Conservation (phyloP, 2,329 filamentous ascomycete species). For the Blumeria hordei region DNA sequence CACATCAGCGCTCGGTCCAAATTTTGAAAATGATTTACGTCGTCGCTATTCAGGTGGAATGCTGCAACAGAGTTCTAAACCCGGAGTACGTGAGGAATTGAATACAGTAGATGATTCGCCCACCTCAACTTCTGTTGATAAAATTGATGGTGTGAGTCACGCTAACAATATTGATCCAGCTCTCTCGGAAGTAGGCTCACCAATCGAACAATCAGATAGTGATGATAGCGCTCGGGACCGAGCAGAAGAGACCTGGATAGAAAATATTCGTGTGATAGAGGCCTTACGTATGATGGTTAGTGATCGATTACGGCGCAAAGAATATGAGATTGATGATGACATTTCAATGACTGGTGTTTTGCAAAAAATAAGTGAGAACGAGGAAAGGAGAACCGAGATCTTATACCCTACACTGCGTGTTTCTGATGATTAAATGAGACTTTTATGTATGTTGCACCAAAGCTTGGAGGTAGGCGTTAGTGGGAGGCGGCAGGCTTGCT, state of each 20-base stretch:
- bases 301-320: slow-evolving; percentile 28
- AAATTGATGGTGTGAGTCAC: slow-evolving; percentile 19
- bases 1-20: slow-evolving; percentile 44
- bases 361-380: background rate
- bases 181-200: slow-evolving; percentile 23
- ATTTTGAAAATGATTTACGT: slow-evolving; percentile 36
- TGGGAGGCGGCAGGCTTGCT: too few relatives aligned
- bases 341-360: slow-evolving; percentile 6
- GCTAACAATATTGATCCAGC: slow-evolving; percentile 15
- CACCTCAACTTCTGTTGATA: slow-evolving; percentile 12
- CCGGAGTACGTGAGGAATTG: slow-evolving; percentile 18
- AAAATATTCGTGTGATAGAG: slow-evolving; percentile 41
- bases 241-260: slow-evolving; percentile 39
- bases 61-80: slow-evolving; percentile 31
- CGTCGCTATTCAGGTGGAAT: slow-evolving; percentile 42
- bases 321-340: slow-evolving; percentile 21
- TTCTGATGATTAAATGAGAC: slow-evolving; percentile 6
- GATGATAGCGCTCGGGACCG: slow-evolving; percentile 28
- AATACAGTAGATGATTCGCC: slow-evolving; percentile 8
- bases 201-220: slow-evolving; percentile 28
- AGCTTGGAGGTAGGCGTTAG: too few relatives aligned
- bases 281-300: slow-evolving; percentile 32
- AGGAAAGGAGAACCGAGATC: slow-evolving; percentile 5
- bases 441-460: too few relatives aligned
- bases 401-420: slow-evolving; percentile 8